phyloP scores from a whole-genome alignment of 1,284 basidiomycete species.

The Coniferiporia weirii region DNA sequence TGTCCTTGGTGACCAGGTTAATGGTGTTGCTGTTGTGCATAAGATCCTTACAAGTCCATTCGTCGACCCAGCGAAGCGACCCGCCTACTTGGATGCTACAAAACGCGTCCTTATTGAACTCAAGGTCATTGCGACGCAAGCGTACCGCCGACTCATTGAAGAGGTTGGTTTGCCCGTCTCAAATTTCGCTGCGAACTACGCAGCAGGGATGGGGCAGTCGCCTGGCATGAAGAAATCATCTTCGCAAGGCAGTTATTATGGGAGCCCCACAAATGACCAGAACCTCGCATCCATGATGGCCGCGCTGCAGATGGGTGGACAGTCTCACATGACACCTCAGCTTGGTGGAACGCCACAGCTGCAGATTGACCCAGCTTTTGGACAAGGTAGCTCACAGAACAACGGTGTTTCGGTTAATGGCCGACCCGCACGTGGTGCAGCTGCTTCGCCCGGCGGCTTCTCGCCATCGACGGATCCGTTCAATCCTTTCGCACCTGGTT shows the following conservation, averaged over 20 bases:
- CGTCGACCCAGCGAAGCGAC: slow-evolving; percentile 68
- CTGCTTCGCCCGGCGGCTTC: slow-evolving; percentile 37
- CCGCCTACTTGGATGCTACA: slow-evolving; percentile 74
- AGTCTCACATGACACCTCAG: slow-evolving; percentile 53
- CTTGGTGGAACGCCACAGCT: slow-evolving; percentile 63
- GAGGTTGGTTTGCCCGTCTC: slow-evolving; percentile 90
- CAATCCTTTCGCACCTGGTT: slow-evolving; percentile 66
- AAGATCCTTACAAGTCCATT: slow-evolving; percentile 87
- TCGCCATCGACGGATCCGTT: slow-evolving; percentile 66
- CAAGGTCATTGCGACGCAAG: slow-evolving; percentile 39
- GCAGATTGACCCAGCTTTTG: slow-evolving; percentile 62
- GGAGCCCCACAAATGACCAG: slow-evolving; percentile 63
- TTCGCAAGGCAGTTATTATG: slow-evolving; percentile 51
- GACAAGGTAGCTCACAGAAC: slow-evolving; percentile 29
- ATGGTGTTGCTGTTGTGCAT: slow-evolving; percentile 90
- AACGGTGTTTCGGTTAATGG: slow-evolving; percentile 44
- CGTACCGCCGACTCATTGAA: slow-evolving; percentile 80
- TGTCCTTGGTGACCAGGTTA: slow-evolving; percentile 91
- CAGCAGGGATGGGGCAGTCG: slow-evolving; percentile 53
- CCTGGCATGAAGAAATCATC: slow-evolving; percentile 61
- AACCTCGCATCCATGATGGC: slow-evolving; percentile 85
- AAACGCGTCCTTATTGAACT: slow-evolving; percentile 65
- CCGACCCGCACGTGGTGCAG: slow-evolving; percentile 10
- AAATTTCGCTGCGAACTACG: slow-evolving; percentile 75
- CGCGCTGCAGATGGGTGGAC: slow-evolving; percentile 78